Conservation (phyloP, 2,329 filamentous ascomycete genomes). For the Cercospora zeae-maydis region DNA sequence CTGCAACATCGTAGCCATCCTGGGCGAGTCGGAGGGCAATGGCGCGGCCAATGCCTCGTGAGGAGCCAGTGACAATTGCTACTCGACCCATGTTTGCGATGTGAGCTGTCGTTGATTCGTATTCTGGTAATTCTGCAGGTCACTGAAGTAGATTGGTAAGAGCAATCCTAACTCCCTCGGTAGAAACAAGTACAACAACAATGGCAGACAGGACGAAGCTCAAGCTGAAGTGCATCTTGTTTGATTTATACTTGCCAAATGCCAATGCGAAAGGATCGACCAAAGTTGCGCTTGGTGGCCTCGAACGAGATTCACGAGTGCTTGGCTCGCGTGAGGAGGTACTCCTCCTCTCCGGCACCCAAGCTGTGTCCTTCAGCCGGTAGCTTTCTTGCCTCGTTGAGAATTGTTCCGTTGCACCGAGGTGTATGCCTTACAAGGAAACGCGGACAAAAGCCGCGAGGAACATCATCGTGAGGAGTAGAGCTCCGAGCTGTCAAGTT, state of each 20-base stretch:
- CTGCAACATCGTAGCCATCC: slow-evolving; percentile 63
- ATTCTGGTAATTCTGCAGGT: background rate
- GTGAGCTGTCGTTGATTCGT: background rate
- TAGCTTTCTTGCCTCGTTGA: slow-evolving; percentile 1
- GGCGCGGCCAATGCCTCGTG: slow-evolving; percentile 51
- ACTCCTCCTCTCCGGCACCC: slow-evolving; percentile 2
- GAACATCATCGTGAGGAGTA: background rate
- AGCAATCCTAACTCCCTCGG: background rate
- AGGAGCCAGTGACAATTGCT: slow-evolving; percentile 38
- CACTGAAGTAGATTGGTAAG: background rate
- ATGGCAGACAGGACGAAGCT: background rate
- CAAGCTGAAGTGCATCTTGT: background rate
- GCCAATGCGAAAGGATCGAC: background rate
- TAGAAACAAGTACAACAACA: background rate
- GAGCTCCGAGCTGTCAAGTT: slow-evolving; percentile 1
- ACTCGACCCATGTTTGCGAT: slow-evolving; percentile 19
- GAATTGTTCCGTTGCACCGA: slow-evolving; percentile 17
- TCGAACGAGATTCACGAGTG: background rate
- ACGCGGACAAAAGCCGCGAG: background rate
- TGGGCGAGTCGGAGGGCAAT: slow-evolving; percentile 61
- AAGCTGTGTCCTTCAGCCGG: background rate
- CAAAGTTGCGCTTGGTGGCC: background rate
- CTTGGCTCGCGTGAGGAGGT: slow-evolving; percentile 5
- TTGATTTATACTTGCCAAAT: background rate
- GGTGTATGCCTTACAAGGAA: background rate